A percentile compares a stretch with the other conserved stretches of the same genome.
Conservation (phyloP, 306 rosid genomes). For the Rosa multiflora region DNA sequence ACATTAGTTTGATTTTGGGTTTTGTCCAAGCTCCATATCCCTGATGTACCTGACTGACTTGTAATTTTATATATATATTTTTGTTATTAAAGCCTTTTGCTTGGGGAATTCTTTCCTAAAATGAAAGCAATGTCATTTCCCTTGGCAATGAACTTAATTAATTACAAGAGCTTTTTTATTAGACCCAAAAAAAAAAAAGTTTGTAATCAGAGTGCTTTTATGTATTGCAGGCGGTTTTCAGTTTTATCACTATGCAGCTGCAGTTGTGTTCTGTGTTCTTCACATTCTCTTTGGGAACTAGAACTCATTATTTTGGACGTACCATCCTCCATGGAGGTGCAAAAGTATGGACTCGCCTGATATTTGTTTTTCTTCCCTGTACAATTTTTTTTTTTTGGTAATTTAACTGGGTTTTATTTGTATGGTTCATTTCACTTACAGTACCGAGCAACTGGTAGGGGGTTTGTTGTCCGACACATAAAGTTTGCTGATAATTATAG, state of each 20-base stretch:
- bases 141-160: neutral
- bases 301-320: conserved; percentile 97
- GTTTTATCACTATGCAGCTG: conserved; percentile 96
- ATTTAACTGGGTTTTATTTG: conserved; percentile 16
- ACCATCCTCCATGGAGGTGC: conserved; percentile 99
- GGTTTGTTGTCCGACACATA: conserved; percentile 91
- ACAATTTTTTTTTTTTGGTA: neutral
- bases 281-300: conserved; percentile 94
- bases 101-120: neutral
- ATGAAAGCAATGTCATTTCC: neutral
- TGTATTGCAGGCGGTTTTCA: conserved; percentile 80
- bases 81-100: neutral
- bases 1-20: neutral
- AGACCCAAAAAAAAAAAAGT: neutral
- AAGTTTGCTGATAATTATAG: conserved; percentile 96
- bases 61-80: neutral
- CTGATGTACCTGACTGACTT: neutral
- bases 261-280: conserved; percentile 97
- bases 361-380: neutral
- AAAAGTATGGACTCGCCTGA: conserved; percentile 47
- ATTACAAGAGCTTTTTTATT: neutral
- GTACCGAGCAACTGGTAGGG: conserved; percentile 99
- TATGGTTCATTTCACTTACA: conserved; percentile 32
- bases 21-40: neutral
- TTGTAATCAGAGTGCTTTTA: conserved; percentile 5